These are phyloP conservation scores for Botrytis pseudocinerea DNA, from an alignment of 2,329 filamentous ascomycete genomes.

Conservation along the genomic window DNA sequence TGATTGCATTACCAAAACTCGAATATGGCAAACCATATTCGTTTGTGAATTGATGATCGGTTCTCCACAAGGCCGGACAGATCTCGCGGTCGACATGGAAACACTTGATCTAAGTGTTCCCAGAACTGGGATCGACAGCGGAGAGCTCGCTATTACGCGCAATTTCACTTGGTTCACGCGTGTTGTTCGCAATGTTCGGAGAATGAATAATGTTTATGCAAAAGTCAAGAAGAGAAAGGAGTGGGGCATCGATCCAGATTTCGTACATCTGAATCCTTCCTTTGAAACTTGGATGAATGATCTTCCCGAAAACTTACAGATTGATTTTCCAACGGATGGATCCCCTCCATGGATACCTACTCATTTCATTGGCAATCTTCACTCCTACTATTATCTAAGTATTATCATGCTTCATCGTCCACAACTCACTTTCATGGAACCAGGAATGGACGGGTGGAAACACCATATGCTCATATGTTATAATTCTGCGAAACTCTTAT, in stretches of 20 bases:
- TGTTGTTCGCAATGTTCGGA: constrained; percentile 74
- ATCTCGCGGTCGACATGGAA: constrained; percentile 73
- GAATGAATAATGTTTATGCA: constrained; percentile 73
- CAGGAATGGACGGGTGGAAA: constrained; percentile 78
- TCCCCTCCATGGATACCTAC: constrained; percentile 82
- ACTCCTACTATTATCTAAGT: constrained; percentile 83
- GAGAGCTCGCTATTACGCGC: constrained; percentile 74
- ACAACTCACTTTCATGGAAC: constrained; percentile 77
- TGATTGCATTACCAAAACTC: constrained; percentile 81
- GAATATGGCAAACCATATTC: constrained; percentile 88
- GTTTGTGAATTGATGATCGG: constrained; percentile 90
- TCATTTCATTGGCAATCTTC: constrained; percentile 85
- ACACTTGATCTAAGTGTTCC: constrained; percentile 74
- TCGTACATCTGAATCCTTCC: constrained; percentile 75
- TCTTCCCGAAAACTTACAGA: constrained; percentile 74
- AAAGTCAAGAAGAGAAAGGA: constrained; percentile 74
- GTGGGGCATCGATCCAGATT: constrained; percentile 84
- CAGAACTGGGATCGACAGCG: constrained; percentile 67
- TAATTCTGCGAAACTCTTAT: constrained; percentile 79
- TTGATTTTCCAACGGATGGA: constrained; percentile 76
- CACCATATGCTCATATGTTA: constrained; percentile 86
- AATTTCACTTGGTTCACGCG: constrained; percentile 82
- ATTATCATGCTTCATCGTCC: constrained; percentile 87
- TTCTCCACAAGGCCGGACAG: constrained; percentile 83
- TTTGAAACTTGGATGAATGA: constrained; percentile 75